phyloP scores from a whole-genome alignment of 2,329 filamentous ascomycete species.

The Periconia macrospinosa region DNA sequence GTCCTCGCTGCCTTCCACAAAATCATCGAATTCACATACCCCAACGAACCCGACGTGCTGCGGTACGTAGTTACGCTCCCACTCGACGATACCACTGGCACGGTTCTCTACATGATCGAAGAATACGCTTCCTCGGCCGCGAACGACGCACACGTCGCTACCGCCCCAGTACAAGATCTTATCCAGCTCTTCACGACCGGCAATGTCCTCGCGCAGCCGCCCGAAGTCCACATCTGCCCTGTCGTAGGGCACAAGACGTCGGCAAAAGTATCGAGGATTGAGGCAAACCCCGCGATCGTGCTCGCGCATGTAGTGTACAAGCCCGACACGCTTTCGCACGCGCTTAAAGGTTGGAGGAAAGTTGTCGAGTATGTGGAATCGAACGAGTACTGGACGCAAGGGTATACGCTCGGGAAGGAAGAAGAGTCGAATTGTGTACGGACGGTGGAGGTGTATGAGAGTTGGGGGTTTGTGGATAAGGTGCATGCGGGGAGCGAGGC shows the following conservation, averaged over 20 bases:
- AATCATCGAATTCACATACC: constrained; percentile 23
- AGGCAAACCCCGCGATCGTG: constrained; percentile 15
- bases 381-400: constrained; percentile 9
- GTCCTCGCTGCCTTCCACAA: constrained; percentile 24
- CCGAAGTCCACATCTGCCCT: constrained; percentile 20
- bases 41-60: constrained; percentile 24
- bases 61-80: constrained; percentile 27
- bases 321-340: constrained; percentile 1
- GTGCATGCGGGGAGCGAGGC: constrained; percentile 7
- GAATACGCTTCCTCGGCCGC: constrained; percentile 24
- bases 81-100: constrained; percentile 13
- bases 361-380: constrained; percentile 6
- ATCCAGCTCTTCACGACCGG: constrained; percentile 22
- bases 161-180: constrained; percentile 24
- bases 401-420: constrained; percentile 13
- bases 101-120: constrained; percentile 31
- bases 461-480: constrained; percentile 10
- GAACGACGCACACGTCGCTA: constrained; percentile 22
- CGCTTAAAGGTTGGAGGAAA: constrained; percentile 8
- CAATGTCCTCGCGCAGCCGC: constrained; percentile 20
- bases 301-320: constrained; percentile 17
- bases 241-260: constrained; percentile 8
- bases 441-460: constrained; percentile 16
- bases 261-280: background rate
- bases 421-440: constrained; percentile 13